Evolutionary conservation across 495 filamentous ascomycete species (phyloP), one percentile per base, ranked within the genome.

Genomic region (Mytilinidion resinicola): DNA sequence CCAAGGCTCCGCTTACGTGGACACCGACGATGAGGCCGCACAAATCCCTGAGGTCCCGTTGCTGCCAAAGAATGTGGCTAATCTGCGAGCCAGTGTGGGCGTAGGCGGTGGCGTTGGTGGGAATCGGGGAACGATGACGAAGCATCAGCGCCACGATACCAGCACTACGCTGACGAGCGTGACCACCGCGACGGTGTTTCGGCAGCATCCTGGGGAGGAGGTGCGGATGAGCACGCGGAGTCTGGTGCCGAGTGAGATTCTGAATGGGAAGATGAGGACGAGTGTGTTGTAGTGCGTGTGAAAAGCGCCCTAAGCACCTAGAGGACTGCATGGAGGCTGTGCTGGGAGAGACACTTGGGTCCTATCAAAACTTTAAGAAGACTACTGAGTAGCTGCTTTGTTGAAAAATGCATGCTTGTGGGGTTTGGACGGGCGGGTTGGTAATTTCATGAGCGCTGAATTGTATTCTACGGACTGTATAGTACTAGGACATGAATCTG

Each of bases 191-290:
- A 67, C 64, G 21, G 62, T 69, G 12, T 69, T 69, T 56, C 47
- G 61, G n/a, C 66, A 69, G 50, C 66, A 69, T 52, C 66, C 66
- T 20, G 66, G 66, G 21, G 61, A 54, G 1, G 66, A 69, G 59
- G 66, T 69, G 1, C 20, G 68, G 20, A 68, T 69, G 30, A 61
- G 55, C 33, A 57, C 47, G 33, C 8, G 61, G 52, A 66, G 66
- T 25, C n/a, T 51, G 34, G 63, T 69, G 21, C 64, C 66, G 25
- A 61, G 55, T n/a, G 66, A 69, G 64, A 64, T 69, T 43, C 42
- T 69, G 51, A 52, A 69, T 52, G 37, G 42, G 19, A 59, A 58
- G 55, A 53, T 55, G 30, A 44, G 11, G 37, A 9, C 51, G 20
- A 51, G 48, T 51, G 48, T 51, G 20, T 17, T 51, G 42, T 46